phyloP scores from a whole-genome alignment of 805 yeast species.

The Pichia eremophila region DNA sequence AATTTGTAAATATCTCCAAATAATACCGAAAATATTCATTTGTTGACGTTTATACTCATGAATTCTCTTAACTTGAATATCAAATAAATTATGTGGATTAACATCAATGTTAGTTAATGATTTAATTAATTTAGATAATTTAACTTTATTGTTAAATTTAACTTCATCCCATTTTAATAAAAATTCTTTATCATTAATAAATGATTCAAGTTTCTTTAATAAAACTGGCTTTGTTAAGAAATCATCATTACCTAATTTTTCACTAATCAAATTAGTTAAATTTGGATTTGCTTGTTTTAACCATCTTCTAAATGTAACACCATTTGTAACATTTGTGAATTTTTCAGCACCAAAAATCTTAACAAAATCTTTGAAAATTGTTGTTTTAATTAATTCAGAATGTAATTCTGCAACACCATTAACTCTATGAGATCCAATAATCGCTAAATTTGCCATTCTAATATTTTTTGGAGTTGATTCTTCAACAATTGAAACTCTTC shows the following conservation, averaged over 20 bases:
- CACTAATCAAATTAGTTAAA: slow-evolving; percentile 63
- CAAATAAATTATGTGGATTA: slow-evolving; percentile 70
- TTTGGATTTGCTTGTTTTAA: slow-evolving; percentile 85
- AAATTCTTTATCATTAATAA: slow-evolving; percentile 60
- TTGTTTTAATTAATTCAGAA: slow-evolving; percentile 80
- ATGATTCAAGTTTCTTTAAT: slow-evolving; percentile 59
- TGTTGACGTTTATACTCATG: slow-evolving; percentile 96
- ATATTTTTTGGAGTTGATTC: slow-evolving; percentile 74
- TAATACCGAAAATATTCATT: slow-evolving; percentile 81
- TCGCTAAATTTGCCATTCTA: slow-evolving; percentile 87
- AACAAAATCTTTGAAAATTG: slow-evolving; percentile 87
- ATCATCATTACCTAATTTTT: slow-evolving; percentile 59
- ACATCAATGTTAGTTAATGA: slow-evolving; percentile 51
- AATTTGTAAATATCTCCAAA: slow-evolving; percentile 70
- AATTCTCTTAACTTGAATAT: slow-evolving; percentile 87
- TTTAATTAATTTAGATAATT: slow-evolving; percentile 60
- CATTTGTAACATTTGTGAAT: slow-evolving; percentile 88
- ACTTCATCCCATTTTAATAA: slow-evolving; percentile 60
- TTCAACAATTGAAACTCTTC: slow-evolving; percentile 76
- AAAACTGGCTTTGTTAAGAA: slow-evolving; percentile 59
- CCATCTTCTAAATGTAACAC: slow-evolving; percentile 96
- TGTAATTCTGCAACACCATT: slow-evolving; percentile 96
- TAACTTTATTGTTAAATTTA: slow-evolving; percentile 59
- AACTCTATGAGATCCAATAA: slow-evolving; percentile 86
- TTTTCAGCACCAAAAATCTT: slow-evolving; percentile 70